Evolutionary conservation across 179 eudicot species (phyloP), one percentile per base, ranked within the genome.

Genomic region (Pouteria campechiana): DNA sequence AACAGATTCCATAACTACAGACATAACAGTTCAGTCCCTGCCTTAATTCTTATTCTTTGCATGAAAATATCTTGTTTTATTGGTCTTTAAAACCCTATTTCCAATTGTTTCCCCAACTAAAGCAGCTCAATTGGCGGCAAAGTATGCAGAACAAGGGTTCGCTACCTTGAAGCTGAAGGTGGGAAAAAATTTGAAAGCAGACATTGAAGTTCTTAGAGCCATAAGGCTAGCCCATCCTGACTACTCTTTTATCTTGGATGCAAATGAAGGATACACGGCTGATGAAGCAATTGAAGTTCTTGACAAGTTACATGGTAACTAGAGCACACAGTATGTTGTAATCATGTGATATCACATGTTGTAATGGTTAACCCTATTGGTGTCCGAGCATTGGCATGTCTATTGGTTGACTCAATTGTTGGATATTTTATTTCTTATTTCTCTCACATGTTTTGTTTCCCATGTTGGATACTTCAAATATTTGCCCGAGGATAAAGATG

Each of bases 261-360:
- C 96, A 37, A 87, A 83, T 38, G 87, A 87, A 63, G 94, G 96
- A 45, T 87, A 87, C 50, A 70, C 64, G n/a, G 68, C 90, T 7
- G 34, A 41, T n/a, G 84, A 87, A 69, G 94, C 96, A 33, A 64
- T 83, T 67, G 63, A 74, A 59, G 92, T 83, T 53, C 87, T 83
- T 32, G 65, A 80, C 25, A 70, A 64, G 56, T 55, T 87, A 29
- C 70, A 74, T 46, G 96, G 93, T 86, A 64, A 58, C n/a, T n/a
- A n/a, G n/a, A n/a, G n/a, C n/a, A 20, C 27, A 14, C 10, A 9
- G 7, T 7, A 27, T 44, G 8, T 6, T 14, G 6, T 19, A 28
- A 25, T 38, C 16, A 25, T n/a, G 16, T 41, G 22, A 17, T n/a
- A n/a, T n/a, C n/a, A n/a, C n/a, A n/a, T n/a, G n/a, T n/a, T n/a